Conservation (phyloP, 1,284 basidiomycete genomes). For the Amylostereum chailletii region DNA sequence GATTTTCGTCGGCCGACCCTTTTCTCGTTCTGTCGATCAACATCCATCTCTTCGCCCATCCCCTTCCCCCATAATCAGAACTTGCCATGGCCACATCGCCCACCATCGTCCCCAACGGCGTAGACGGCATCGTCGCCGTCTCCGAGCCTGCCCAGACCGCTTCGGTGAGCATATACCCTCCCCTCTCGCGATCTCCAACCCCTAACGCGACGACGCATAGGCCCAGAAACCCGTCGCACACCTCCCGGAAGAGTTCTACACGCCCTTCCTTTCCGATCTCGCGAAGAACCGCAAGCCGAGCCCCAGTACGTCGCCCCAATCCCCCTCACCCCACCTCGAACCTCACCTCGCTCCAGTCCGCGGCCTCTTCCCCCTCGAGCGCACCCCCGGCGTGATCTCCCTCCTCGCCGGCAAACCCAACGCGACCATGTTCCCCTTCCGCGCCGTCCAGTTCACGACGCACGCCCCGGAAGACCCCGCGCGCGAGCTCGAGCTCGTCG, state of each 20-base stretch:
- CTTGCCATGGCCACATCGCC: too few species aligned
- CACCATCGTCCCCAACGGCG: too few species aligned
- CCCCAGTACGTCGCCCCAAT: conserved; percentile 38
- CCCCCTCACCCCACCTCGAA: background rate
- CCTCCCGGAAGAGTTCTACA: conserved; percentile 44
- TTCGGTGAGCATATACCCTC: background rate
- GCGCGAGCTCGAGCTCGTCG: conserved; percentile 36
- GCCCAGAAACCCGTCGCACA: conserved; percentile 11
- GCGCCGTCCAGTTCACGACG: conserved; percentile 55
- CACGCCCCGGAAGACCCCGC: conserved; percentile 35
- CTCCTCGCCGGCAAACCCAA: conserved; percentile 88
- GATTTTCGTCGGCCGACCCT: too few species aligned
- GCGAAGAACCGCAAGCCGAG: conserved; percentile 52
- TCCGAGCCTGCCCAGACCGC: too few species aligned
- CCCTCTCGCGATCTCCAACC: background rate
- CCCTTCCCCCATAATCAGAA: too few species aligned
- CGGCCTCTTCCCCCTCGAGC: conserved; percentile 71
- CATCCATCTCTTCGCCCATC: too few species aligned
- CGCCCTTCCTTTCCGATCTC: conserved; percentile 44
- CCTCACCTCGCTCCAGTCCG: conserved; percentile 19
- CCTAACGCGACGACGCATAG: background rate
- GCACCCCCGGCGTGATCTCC: conserved; percentile 74
- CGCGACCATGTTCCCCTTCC: conserved; percentile 84
- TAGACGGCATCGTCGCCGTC: too few species aligned
- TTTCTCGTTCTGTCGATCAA: too few species aligned